Conservation (phyloP, 257 asterid genomes). For the Mentha longifolia region DNA sequence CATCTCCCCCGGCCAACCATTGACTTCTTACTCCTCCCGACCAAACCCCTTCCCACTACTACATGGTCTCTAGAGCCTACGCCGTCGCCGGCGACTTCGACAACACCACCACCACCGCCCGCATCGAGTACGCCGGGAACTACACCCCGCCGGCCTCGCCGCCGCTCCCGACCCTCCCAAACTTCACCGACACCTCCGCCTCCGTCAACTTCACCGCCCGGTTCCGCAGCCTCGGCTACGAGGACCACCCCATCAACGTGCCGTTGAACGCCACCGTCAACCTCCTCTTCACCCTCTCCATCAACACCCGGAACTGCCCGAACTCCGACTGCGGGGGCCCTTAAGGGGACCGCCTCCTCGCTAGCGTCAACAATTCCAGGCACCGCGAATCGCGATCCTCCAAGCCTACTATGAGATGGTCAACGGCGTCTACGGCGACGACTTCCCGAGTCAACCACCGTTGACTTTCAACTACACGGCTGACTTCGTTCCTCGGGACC, state of each 20-base stretch:
- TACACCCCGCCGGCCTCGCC: slow-evolving; percentile 43
- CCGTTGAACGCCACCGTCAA: slow-evolving; percentile 36
- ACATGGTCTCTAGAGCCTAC: slow-evolving; percentile 63
- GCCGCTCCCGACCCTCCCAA: slow-evolving; percentile 45
- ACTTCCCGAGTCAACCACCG: slow-evolving; percentile 55
- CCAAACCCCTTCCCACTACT: slow-evolving; percentile 52
- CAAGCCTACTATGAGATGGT: slow-evolving; percentile 60
- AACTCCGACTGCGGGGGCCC: slow-evolving; percentile 50
- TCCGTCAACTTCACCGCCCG: slow-evolving; percentile 48
- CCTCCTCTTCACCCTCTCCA: slow-evolving; percentile 48
- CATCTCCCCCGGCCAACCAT: slow-evolving; percentile 68
- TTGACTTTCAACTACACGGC: slow-evolving; percentile 47
- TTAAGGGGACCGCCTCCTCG: slow-evolving; percentile 38
- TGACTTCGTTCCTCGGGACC: neutral
- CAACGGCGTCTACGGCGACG: slow-evolving; percentile 41
- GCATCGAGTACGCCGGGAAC: slow-evolving; percentile 43
- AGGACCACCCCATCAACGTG: slow-evolving; percentile 47
- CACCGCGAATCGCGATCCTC: slow-evolving; percentile 52
- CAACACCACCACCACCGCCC: slow-evolving; percentile 64
- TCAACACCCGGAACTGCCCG: slow-evolving; percentile 42
- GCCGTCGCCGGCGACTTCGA: slow-evolving; percentile 31
- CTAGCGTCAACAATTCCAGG: slow-evolving; percentile 62
- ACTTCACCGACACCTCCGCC: slow-evolving; percentile 39
- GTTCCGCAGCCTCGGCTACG: slow-evolving; percentile 47
- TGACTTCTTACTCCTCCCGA: slow-evolving; percentile 54